These are phyloP conservation scores for Lentinula aciculospora DNA, from an alignment of 768 basidiomycete species.

Conservation along the genomic window DNA sequence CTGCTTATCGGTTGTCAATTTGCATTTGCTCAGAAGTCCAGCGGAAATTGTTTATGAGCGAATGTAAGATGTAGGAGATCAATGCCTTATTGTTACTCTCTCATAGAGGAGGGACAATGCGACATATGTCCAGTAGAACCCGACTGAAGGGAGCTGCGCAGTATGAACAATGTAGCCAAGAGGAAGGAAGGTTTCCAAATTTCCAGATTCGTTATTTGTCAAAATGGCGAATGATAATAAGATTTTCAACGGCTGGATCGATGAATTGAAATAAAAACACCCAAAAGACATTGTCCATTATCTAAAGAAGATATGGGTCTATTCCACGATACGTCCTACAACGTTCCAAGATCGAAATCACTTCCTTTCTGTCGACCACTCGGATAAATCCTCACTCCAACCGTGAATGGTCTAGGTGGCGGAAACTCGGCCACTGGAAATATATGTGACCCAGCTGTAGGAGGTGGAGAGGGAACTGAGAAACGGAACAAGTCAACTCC, in stretches of 20 bases:
- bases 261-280: neutral
- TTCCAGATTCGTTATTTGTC: no score
- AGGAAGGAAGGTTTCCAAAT: no score
- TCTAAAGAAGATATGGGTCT: neutral
- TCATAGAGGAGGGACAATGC: no score
- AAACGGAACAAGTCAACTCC: constrained; percentile 12
- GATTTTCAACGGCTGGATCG: no score
- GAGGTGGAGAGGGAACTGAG: constrained; percentile 51
- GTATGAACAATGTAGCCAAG: no score
- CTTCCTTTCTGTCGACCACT: constrained; percentile 68
- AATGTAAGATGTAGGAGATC: no score
- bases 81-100: no score
- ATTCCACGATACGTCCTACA: constrained; percentile 18
- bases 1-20: neutral
- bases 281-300: neutral
- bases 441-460: constrained; percentile 60
- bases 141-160: no score
- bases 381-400: constrained; percentile 46
- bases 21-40: neutral
- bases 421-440: constrained; percentile 81
- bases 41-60: neutral
- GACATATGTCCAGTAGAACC: no score
- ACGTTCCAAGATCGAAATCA: constrained; percentile 50
- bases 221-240: no score
- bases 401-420: constrained; percentile 60